These are phyloP conservation scores for Thraustochytrium striatum DNA, from an alignment of 352 stramenopile species.

Conservation along the genomic window DNA sequence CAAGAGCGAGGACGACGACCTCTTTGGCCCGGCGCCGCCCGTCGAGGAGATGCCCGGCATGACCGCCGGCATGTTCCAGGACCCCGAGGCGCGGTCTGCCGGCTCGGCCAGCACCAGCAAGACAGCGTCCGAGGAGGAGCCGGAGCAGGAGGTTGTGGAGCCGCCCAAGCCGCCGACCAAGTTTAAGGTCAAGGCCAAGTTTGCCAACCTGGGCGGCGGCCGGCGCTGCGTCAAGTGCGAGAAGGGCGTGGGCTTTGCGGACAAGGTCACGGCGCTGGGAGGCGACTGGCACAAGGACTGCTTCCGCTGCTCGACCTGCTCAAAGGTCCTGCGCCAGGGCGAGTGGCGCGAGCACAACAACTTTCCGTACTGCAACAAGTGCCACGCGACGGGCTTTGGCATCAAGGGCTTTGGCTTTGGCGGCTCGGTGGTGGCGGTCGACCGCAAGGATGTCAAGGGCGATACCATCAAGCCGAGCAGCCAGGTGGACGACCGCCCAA, in stretches of 20 bases:
- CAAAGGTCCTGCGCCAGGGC: slow-evolving; percentile 26
- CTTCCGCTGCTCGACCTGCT: slow-evolving; percentile 47
- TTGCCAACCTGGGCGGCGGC: slow-evolving; percentile 37
- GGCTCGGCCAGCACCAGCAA: not conserved
- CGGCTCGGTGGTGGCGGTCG: slow-evolving; percentile 28
- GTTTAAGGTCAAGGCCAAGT: slow-evolving; percentile 45
- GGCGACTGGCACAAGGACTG: slow-evolving; percentile 43
- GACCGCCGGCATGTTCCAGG: not conserved
- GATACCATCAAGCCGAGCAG: not conserved
- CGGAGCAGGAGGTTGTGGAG: not conserved
- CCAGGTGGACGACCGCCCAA: not conserved
- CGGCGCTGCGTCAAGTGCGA: slow-evolving; percentile 18
- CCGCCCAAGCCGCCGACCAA: slow-evolving; percentile 14
- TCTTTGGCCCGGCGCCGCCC: slow-evolving; percentile 10
- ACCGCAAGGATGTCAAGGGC: not conserved
- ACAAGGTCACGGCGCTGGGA: slow-evolving; percentile 43
- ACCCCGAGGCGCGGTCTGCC: not conserved
- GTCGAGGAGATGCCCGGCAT: not conserved
- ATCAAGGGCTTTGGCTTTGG: slow-evolving; percentile 48
- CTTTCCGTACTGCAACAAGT: slow-evolving; percentile 46
- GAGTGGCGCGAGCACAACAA: slow-evolving; percentile 28
- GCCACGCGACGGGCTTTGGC: slow-evolving; percentile 45
- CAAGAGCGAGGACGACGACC: slow-evolving; percentile 25
- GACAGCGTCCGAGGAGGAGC: not conserved
- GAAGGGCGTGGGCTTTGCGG: slow-evolving; percentile 46